Evolutionary conservation across 108 stramenopile species (phyloP).

Genomic region (Cyclotella sp.): DNA sequence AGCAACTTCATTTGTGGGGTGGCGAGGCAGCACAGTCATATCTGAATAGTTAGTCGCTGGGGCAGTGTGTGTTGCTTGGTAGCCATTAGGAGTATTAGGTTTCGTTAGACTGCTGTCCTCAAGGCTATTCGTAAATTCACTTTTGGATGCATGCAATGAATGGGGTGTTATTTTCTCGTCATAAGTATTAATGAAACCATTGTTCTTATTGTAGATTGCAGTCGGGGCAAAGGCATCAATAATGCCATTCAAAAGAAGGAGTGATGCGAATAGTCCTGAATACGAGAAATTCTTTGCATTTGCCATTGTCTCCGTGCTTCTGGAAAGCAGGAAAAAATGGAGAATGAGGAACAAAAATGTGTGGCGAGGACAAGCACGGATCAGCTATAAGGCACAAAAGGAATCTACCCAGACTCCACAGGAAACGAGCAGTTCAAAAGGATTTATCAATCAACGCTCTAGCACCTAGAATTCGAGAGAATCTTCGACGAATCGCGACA

Average conservation of each 20-base stretch:
- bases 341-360: too few relatives aligned
- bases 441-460: too few relatives aligned
- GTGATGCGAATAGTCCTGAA: background rate
- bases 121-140: background rate
- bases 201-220: background rate
- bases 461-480: too few relatives aligned
- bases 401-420: too few relatives aligned
- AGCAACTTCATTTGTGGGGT: conserved; percentile 57
- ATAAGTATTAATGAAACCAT: too few relatives aligned
- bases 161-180: background rate
- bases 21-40: conserved; percentile 60
- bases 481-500: too few relatives aligned
- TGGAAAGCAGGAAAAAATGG: too few relatives aligned
- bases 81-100: too few relatives aligned
- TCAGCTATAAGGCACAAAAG: too few relatives aligned
- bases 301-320: too few relatives aligned
- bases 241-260: background rate
- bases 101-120: background rate
- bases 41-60: conserved; percentile 9
- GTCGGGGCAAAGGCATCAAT: background rate
- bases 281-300: background rate
- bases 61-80: background rate
- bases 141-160: background rate
- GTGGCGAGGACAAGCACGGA: too few relatives aligned
- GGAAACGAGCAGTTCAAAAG: too few relatives aligned